These are phyloP conservation scores for Arthroderma sp. DNA, from an alignment of 2,329 filamentous ascomycete species.

Conservation along the genomic window DNA sequence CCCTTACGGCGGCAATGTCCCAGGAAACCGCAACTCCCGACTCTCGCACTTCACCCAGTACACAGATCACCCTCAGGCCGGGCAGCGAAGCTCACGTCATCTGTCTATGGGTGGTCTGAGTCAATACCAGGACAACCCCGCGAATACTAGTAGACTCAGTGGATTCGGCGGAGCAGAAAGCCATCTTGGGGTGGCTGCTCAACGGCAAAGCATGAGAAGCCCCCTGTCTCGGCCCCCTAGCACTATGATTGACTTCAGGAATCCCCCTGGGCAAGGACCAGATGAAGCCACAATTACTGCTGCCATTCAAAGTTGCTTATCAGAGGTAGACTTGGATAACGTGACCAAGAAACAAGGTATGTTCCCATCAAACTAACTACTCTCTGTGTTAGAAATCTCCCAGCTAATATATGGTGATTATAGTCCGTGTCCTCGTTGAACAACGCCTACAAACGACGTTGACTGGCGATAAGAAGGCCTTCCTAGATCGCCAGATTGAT, in stretches of 20 bases:
- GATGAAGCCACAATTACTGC: conserved; percentile 71
- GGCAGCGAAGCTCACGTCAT: conserved; percentile 34
- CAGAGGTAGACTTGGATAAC: conserved; percentile 86
- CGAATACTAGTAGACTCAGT: conserved; percentile 30
- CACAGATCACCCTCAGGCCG: conserved; percentile 44
- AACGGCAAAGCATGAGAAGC: conserved; percentile 30
- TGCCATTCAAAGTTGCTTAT: conserved; percentile 67
- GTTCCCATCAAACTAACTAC: conserved; percentile 8
- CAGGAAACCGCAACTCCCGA: conserved; percentile 51
- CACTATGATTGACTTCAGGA: conserved; percentile 46
- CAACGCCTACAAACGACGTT: conserved; percentile 85
- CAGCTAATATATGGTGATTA: neutral
- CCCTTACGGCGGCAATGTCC: conserved; percentile 46
- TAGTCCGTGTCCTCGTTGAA: conserved; percentile 73
- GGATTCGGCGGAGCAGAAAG: conserved; percentile 31
- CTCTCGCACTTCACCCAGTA: conserved; percentile 53
- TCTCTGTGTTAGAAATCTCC: neutral
- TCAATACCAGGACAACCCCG: conserved; percentile 32
- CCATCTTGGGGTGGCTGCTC: conserved; percentile 23
- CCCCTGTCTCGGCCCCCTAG: conserved; percentile 43
- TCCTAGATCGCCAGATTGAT: conserved; percentile 89
- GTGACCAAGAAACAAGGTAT: conserved; percentile 90
- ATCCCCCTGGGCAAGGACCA: conserved; percentile 44
- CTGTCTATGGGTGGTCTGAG: conserved; percentile 48
- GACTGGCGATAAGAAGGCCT: conserved; percentile 69